Evolutionary conservation across 306 rosid species (phyloP).

Genomic region (Cicer arietinum): DNA sequence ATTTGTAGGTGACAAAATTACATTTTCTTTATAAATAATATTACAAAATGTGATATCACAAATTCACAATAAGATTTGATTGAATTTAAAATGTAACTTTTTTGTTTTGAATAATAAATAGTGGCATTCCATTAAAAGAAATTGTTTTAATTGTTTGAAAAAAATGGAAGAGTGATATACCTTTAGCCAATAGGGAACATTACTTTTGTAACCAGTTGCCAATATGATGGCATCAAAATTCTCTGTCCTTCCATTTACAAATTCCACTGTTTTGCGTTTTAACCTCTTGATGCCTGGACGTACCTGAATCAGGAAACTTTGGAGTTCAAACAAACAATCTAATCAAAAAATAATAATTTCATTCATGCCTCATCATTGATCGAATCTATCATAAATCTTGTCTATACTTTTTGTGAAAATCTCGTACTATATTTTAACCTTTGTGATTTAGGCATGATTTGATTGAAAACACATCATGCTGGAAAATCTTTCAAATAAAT

Average conservation of each 20-base stretch:
- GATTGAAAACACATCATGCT: slow-evolving; percentile 26
- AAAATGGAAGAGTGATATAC: slow-evolving; percentile 39
- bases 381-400: not conserved
- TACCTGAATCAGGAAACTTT: slow-evolving; percentile 51
- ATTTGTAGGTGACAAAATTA: too few species aligned
- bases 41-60: too few species aligned
- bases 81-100: too few species aligned
- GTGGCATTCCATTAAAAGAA: too few species aligned
- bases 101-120: too few species aligned
- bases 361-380: not conserved
- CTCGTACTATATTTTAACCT: not conserved
- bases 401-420: slow-evolving; percentile 1
- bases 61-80: too few species aligned
- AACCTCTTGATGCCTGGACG: slow-evolving; percentile 69
- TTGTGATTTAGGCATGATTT: slow-evolving; percentile 6
- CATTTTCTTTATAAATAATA: too few species aligned
- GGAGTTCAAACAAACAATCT: slow-evolving; percentile 12
- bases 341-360: slow-evolving; percentile 8
- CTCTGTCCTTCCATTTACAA: slow-evolving; percentile 59
- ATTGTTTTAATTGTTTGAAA: not conserved
- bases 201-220: slow-evolving; percentile 90
- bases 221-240: slow-evolving; percentile 69
- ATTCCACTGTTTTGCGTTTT: slow-evolving; percentile 62
- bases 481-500: slow-evolving; percentile 22
- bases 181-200: slow-evolving; percentile 89